Base-by-base conservation (phyloP, 2,329 filamentous ascomycete species). In the Microdochium paspali region DNA sequence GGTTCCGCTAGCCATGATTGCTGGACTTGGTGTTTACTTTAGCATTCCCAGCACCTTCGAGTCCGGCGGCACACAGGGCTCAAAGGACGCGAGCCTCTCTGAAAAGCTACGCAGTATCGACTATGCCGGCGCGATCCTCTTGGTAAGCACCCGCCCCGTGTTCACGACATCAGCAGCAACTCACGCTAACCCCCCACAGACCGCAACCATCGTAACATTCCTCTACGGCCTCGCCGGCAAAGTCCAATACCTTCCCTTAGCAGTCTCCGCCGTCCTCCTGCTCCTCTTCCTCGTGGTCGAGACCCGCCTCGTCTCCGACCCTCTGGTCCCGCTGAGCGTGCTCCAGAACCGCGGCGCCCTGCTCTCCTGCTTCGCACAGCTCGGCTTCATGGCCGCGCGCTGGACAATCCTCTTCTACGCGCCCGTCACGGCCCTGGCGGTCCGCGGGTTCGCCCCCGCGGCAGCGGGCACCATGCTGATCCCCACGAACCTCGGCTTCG, bases 381-480 rank as follows among this genome's bases (percentile, higher is more conserved):
- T 90, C 0, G 82, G 84, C 20, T 77, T 89, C 61, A 91, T 94
- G 86, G 82, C 86, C 60, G 76, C 85, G 2, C 82, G 89, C 49
- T 94, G 87, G 88, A 76, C 75, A 6, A 74, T 94, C 2, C 71
- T 94, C 7, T 93, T 90, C 69, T 94, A 89, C 65, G 77, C 84
- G 0, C 88, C 89, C 0, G 80, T 89, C 40, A 90, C 88, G 56
- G 84, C 87, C 28, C 80, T 93, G 49, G 85, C 86, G 3, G 83
- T 93, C 2, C 79, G 83, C 2, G 79, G 79, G 47, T 85, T 85
- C 68, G 66, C 75, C 1, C 84, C 86, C 0, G 83, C 85, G 1
- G 70, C 79, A 1, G 84, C 87, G 2, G 89, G 88, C 3, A 76
- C 84, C 3, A 83, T 91, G 30, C 74, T 94, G 6, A 79, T 94